Percentiles rank a stretch among this genome's conserved stretches.
These are phyloP conservation scores for Xylariaceae sp. DNA, from an alignment of 2,329 filamentous ascomycete genomes.

Conservation along the genomic window DNA sequence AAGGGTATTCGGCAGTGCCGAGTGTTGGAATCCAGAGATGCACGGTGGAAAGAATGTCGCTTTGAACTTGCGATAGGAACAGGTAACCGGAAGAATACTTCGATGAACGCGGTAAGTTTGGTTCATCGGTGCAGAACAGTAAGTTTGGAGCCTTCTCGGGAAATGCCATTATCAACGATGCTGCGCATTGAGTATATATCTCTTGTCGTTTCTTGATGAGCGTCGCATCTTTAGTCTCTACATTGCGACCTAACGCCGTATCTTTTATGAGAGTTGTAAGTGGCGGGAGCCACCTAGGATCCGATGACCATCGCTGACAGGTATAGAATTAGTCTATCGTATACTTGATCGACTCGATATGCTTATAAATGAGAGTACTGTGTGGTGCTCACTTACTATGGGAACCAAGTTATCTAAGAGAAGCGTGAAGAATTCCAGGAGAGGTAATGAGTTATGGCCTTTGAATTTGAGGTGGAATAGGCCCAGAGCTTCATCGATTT, in stretches of 20 bases:
- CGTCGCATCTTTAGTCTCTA: conserved; percentile 51
- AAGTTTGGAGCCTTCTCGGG: conserved; percentile 42
- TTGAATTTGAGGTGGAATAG: conserved; percentile 35
- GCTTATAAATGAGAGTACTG: neutral
- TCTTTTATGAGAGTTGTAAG: conserved; percentile 47
- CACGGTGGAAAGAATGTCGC: conserved; percentile 61
- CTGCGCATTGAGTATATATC: conserved; percentile 57
- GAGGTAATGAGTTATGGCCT: conserved; percentile 56
- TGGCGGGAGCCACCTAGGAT: conserved; percentile 51
- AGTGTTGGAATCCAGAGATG: conserved; percentile 57
- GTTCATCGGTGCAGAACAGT: conserved; percentile 51
- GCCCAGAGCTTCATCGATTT: conserved; percentile 46
- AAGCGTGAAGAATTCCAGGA: conserved; percentile 53
- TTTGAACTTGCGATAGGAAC: conserved; percentile 60
- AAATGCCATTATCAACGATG: conserved; percentile 54
- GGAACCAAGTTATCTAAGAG: conserved; percentile 48
- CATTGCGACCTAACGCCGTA: conserved; percentile 51
- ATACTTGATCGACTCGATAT: neutral
- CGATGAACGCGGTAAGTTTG: conserved; percentile 35
- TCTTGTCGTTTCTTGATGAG: too few species aligned
- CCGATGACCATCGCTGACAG: conserved; percentile 43
- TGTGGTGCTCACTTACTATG: conserved; percentile 37
- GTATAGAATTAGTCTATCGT: conserved; percentile 14
- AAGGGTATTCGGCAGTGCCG: conserved; percentile 50
- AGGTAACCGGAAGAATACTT: conserved; percentile 60